Evolutionary conservation across 345 rosid species (phyloP).

Genomic region (Arabis alpina): DNA sequence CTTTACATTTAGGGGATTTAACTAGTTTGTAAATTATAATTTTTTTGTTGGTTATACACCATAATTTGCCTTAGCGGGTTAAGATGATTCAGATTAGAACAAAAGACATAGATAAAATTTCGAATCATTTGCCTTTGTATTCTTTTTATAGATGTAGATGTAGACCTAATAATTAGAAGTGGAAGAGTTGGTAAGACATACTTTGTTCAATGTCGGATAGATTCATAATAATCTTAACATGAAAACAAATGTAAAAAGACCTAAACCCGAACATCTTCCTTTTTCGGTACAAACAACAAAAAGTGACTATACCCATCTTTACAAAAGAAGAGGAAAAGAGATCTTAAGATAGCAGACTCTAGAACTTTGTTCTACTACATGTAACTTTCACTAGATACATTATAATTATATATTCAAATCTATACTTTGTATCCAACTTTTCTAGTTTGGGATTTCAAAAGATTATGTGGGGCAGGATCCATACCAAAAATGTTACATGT

Average conservation of each 20-base stretch:
- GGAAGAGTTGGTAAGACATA: constrained; percentile 1
- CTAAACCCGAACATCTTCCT: background rate
- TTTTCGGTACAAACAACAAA: constrained; percentile 13
- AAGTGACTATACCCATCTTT: constrained; percentile 4
- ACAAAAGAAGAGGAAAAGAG: constrained; percentile 21
- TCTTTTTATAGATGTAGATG: constrained; percentile 17
- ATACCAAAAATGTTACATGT: background rate
- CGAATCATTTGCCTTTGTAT: background rate
- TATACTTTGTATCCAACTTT: background rate
- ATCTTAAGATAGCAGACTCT: background rate
- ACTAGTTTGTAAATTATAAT: no score
- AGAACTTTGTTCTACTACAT: background rate
- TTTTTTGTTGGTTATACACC: no score
- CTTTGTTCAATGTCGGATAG: background rate
- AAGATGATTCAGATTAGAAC: no score
- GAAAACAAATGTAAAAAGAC: constrained; percentile 15
- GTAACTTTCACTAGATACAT: constrained; percentile 23
- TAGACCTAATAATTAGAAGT: constrained; percentile 7
- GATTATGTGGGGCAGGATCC: background rate
- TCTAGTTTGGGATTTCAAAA: background rate
- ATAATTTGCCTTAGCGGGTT: no score
- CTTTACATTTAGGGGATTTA: no score
- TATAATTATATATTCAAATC: no score
- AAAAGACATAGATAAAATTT: no score
- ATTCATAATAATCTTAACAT: constrained; percentile 19